These are phyloP conservation scores for Megacollybia marginata DNA, from an alignment of 768 basidiomycete genomes.

Conservation along the genomic window DNA sequence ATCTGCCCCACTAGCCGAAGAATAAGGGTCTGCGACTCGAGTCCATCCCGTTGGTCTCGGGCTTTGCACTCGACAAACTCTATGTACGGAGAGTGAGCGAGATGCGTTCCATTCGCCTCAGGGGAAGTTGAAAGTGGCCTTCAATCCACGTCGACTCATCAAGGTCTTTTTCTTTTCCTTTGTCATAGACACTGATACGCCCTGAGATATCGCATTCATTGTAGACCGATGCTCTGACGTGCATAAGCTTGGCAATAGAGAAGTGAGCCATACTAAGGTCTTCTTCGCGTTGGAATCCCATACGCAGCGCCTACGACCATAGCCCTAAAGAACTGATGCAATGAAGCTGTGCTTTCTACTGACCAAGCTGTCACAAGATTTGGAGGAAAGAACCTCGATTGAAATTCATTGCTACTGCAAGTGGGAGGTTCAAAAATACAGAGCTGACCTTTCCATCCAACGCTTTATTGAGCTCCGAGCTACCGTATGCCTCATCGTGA, in stretches of 20 bases:
- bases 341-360: too few species aligned
- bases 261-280: conserved; percentile 68
- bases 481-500: conserved; percentile 46
- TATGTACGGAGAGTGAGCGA: too few species aligned
- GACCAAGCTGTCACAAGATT: conserved; percentile 83
- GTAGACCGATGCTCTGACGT: conserved; percentile 70
- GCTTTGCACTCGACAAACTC: too few species aligned
- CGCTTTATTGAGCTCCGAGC: conserved; percentile 66
- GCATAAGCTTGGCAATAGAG: background rate
- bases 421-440: background rate
- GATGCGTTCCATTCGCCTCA: too few species aligned
- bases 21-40: too few species aligned
- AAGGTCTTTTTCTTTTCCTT: conserved; percentile 42
- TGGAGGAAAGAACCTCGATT: conserved; percentile 47
- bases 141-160: too few species aligned
- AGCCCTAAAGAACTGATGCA: conserved; percentile 31
- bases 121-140: too few species aligned
- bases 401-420: conserved; percentile 1
- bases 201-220: conserved; percentile 88
- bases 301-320: conserved; percentile 74
- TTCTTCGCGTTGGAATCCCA: conserved; percentile 85
- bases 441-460: conserved; percentile 58
- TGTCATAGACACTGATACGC: conserved; percentile 68
- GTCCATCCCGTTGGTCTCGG: too few species aligned
- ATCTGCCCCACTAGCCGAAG: too few species aligned